phyloP scores from a whole-genome alignment of 75 land plant genomes.

The Azolla pinnata region DNA sequence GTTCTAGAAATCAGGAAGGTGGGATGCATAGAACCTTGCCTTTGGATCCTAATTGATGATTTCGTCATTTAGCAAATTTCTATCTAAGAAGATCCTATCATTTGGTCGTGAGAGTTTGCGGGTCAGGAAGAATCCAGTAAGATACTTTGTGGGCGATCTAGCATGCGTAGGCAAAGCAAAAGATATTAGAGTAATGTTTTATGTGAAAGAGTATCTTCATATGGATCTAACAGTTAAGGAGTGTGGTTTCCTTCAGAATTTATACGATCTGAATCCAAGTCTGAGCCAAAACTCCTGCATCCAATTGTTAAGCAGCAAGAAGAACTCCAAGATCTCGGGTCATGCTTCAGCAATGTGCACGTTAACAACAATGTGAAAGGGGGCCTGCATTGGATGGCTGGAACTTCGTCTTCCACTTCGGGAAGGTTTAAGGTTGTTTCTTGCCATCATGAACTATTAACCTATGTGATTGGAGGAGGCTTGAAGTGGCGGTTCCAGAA shows the following conservation, averaged over 20 bases:
- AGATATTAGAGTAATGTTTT: not conserved
- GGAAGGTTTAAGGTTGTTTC: not conserved
- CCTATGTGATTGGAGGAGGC: not conserved
- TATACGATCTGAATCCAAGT: too few relatives aligned
- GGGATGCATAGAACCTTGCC: too few relatives aligned
- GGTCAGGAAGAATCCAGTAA: not conserved
- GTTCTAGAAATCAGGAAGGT: too few relatives aligned
- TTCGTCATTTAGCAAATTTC: too few relatives aligned
- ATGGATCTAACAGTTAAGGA: not conserved
- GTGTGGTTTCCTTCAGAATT: not conserved
- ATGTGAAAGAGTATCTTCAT: not conserved
- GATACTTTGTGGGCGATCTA: not conserved
- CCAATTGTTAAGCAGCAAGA: not conserved
- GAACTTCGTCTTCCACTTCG: not conserved
- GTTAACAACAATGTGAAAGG: not conserved
- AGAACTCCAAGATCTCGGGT: not conserved
- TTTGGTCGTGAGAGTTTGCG: not conserved
- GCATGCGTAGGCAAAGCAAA: not conserved
- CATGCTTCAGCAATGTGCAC: not conserved
- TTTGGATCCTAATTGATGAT: too few relatives aligned
- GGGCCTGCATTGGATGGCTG: not conserved
- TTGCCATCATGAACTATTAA: not conserved
- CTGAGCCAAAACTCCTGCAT: too few relatives aligned
- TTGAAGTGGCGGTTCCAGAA: not conserved
- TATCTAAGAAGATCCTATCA: too few relatives aligned